Evolutionary conservation across 2,329 filamentous ascomycete species (phyloP), one percentile per base, ranked within the genome.

Genomic region (Diaporthe citri): DNA sequence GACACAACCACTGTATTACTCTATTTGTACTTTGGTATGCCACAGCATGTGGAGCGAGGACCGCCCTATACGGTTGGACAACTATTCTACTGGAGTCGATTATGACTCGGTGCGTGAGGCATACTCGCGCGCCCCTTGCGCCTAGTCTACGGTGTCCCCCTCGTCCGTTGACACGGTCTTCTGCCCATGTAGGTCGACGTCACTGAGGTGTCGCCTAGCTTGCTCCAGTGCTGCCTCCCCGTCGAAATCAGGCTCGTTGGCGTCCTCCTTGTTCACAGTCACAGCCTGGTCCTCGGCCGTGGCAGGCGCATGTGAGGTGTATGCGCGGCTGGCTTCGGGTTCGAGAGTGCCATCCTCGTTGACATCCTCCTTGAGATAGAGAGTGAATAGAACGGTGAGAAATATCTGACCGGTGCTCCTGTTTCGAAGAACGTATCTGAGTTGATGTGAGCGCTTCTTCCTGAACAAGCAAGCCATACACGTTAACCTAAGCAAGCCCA

Each of bases 361-460:
- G 46, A 92, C 85, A 76, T 93, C 88, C 62, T 94, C 92, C 73
- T 90, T 92, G 12, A 93, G 89, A 75, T 97, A 88, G 5, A 98
- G 87, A 25, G 92, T 93, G 82, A 98, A 96, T 7, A 95, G 84
- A 22, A 98, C 87, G 60, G 96, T 94, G 41, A 98, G 91, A 79
- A 98, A 94, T 22, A 94, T 89, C 46, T 94, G 90, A 64, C 90
- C 90, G 0, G 94, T 96, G 31, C 87, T 84, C 76, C 91, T 91
- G 84, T 98, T 94, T 82, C 96, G 96, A 81, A 98, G 89, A 75
- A 97, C 95, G 85, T 98, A 98, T 89, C 96, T 96, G 85, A 97
- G 90, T 79, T 92, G 89, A 85, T 97, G 94, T 87, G 94, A 93
- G 88, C 94, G 94, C 82, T 90, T 89, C 78, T 81, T 71, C 78